These are phyloP conservation scores for Stagonosporopsis vannaccii DNA, from an alignment of 2,329 filamentous ascomycete genomes.

Conservation along the genomic window DNA sequence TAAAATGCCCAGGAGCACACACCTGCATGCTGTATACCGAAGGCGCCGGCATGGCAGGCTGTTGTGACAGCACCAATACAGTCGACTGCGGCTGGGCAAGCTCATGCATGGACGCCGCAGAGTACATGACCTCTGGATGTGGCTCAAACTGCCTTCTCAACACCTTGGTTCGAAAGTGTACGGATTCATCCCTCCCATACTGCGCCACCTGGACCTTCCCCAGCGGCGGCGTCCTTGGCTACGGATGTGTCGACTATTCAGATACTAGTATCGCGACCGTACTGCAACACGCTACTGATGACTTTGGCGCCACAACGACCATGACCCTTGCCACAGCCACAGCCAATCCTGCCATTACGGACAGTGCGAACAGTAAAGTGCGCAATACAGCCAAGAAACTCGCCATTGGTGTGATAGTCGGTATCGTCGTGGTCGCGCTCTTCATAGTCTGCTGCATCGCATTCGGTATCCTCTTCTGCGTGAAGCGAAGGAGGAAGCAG, in stretches of 20 bases:
- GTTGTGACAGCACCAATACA: conserved; percentile 31
- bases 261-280: conserved; percentile 26
- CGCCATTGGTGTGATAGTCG: conserved; percentile 28
- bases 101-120: conserved; percentile 34
- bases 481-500: conserved; percentile 31
- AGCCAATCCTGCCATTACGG: conserved; percentile 21
- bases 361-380: not conserved
- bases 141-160: conserved; percentile 27
- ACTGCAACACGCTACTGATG: conserved; percentile 23
- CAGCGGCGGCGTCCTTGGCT: conserved; percentile 27
- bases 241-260: conserved; percentile 28
- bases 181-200: conserved; percentile 24
- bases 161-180: conserved; percentile 36
- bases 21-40: conserved; percentile 40
- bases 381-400: conserved; percentile 24
- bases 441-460: conserved; percentile 25
- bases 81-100: conserved; percentile 36
- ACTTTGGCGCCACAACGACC: conserved; percentile 20
- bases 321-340: conserved; percentile 28
- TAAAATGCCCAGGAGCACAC: conserved; percentile 25
- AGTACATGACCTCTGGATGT: conserved; percentile 24
- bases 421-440: conserved; percentile 29
- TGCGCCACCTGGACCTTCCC: conserved; percentile 42
- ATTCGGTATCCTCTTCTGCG: conserved; percentile 27
- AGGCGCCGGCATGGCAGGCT: conserved; percentile 36